A percentile compares a stretch with the other conserved stretches of the same genome.
These are phyloP conservation scores for Apiospora pterosperma DNA, from an alignment of 2,329 filamentous ascomycete genomes.

Conservation along the genomic window DNA sequence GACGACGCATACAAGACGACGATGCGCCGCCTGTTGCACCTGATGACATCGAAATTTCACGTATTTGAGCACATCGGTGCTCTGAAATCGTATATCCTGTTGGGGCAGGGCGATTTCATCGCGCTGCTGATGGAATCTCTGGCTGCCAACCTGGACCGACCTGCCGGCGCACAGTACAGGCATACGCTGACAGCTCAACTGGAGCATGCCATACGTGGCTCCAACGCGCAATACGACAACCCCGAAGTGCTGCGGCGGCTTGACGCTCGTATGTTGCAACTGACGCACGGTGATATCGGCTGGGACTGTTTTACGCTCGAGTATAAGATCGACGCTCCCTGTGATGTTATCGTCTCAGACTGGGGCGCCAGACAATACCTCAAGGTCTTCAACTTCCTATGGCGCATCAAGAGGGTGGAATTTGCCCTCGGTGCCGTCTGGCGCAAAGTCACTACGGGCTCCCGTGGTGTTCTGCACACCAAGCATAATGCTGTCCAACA, in stretches of 20 bases:
- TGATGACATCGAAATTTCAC: constrained; percentile 95
- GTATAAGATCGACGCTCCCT: constrained; percentile 95
- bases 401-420: constrained; percentile 96
- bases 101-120: constrained; percentile 97
- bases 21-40: constrained; percentile 87
- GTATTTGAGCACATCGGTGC: constrained; percentile 89
- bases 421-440: constrained; percentile 89
- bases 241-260: constrained; percentile 86
- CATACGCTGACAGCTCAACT: constrained; percentile 97
- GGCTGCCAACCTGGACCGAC: constrained; percentile 86
- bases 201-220: constrained; percentile 94
- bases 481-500: constrained; percentile 65
- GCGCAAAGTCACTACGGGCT: constrained; percentile 93
- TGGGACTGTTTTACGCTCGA: constrained; percentile 99
- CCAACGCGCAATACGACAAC: constrained; percentile 93
- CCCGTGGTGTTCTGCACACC: constrained; percentile 81
- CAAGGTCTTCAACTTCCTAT: constrained; percentile 98
- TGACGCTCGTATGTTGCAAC: constrained; percentile 96
- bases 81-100: constrained; percentile 88
- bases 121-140: constrained; percentile 95
- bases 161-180: constrained; percentile 93
- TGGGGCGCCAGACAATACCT: constrained; percentile 96
- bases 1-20: constrained; percentile 97
- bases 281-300: constrained; percentile 93
- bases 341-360: constrained; percentile 95